Percentiles rank a stretch among this genome's conserved stretches.
These are phyloP conservation scores for Acrasis kona DNA, from an alignment of 78 protist species.

Conservation along the genomic window DNA sequence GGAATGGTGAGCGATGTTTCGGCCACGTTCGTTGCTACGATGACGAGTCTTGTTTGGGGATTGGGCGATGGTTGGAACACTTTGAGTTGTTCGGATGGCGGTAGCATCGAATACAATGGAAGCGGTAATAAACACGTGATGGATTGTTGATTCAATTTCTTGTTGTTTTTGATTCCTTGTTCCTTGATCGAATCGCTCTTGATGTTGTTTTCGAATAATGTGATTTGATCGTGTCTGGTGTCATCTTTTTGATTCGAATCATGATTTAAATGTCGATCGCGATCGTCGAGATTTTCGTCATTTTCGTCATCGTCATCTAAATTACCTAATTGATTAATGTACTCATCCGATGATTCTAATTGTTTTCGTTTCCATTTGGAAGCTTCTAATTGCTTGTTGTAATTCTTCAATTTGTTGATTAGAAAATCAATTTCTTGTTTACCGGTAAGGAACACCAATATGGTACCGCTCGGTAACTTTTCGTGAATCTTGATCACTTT, in stretches of 20 bases:
- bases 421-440: conserved; percentile 63
- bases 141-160: conserved; percentile 16
- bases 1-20: conserved; percentile 99
- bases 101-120: conserved; percentile 86
- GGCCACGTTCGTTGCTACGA: conserved; percentile 98
- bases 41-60: conserved; percentile 71
- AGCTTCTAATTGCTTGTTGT: conserved; percentile 5
- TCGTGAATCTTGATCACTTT: conserved; percentile 72
- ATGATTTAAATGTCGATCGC: background rate
- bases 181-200: background rate
- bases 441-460: conserved; percentile 94
- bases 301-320: conserved; percentile 22
- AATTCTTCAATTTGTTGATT: background rate
- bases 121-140: conserved; percentile 53
- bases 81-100: conserved; percentile 54
- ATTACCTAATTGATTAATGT: background rate
- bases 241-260: conserved; percentile 9
- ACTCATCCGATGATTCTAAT: background rate
- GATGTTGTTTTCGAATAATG: background rate
- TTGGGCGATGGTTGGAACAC: conserved; percentile 50
- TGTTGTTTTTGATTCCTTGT: background rate
- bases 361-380: conserved; percentile 13
- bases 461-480: conserved; percentile 79
- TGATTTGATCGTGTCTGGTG: background rate
- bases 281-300: conserved; percentile 11